Conservation (phyloP, 2,329 filamentous ascomycete genomes). For the Emmonsiellopsis sp. region DNA sequence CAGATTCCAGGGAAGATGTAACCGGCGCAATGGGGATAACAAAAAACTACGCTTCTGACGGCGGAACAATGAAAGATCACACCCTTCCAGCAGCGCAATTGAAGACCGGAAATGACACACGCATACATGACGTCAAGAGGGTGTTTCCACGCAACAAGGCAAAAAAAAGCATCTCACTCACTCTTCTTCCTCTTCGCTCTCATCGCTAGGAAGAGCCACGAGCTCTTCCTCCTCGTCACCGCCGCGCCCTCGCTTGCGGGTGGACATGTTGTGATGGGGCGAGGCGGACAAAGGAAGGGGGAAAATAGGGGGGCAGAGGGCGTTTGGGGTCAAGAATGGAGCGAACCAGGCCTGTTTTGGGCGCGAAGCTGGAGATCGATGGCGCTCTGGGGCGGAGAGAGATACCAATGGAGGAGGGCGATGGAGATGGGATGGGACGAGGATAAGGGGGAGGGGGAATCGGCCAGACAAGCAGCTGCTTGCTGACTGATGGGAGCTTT, state of each 20-base stretch:
- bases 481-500: no score
- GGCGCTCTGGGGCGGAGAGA: background rate
- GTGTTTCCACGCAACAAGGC: background rate
- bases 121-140: slow-evolving; percentile 3
- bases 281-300: background rate
- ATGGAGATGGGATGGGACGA: no score
- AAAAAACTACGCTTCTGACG: background rate
- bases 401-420: background rate
- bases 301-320: background rate
- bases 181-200: slow-evolving; percentile 42
- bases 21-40: background rate
- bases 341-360: background rate
- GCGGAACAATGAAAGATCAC: background rate
- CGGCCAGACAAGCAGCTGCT: no score
- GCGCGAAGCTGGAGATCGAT: no score
- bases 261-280: slow-evolving; percentile 28
- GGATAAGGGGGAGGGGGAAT: no score
- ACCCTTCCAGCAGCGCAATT: background rate
- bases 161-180: slow-evolving; percentile 3
- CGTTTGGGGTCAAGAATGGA: background rate
- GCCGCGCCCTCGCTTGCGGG: slow-evolving; percentile 42
- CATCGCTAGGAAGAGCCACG: slow-evolving; percentile 39
- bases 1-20: background rate
- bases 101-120: background rate
- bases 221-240: slow-evolving; percentile 39